Evolutionary conservation across 208 protist species (phyloP), one percentile per base, ranked within the genome.

Genomic region (Tetramitus jugosus): DNA sequence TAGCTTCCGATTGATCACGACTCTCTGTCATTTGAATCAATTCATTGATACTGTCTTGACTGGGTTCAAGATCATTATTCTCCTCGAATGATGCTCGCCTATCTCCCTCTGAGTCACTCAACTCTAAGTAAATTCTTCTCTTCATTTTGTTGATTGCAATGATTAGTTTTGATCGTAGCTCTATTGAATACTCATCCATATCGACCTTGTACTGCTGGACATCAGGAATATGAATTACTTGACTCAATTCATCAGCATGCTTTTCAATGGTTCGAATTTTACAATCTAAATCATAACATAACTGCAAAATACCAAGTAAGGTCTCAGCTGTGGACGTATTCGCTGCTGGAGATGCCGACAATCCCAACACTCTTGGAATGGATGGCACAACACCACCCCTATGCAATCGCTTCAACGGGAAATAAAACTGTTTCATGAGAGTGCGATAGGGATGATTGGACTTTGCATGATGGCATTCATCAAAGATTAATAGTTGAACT

Each of bases 401-500:
- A n/a, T n/a, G n/a, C 7, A 1, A 1, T 4, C 7, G 4, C 65
- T 71, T 71, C 49, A 20, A 4, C 7, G 65, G 65, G 31, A 37
- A 37, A 71, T 71, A 71, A 49, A 35, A 49, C n/a, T 71, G 10
- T 35, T 23, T 71, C 65, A 71, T 71, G 8, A 71, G 8, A 3
- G 31, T 37, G 23, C 35, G 26, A 33, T 35, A 71, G n/a, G 65
- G 65, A 71, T 71, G 65, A 6, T 49, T 71, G 0, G 14, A 31
- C n/a, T 49, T 7, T n/a, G 39, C 7, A 71, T 71, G 65, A 49
- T 71, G 65, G 31, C 65, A 71, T 71, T 71, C 65, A 46, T 71
- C 65, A 49, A 71, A 49, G 10, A 71, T 49, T 35, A 71, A 17
- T 49, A 71, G 35, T 49, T 71, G 65, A 46, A 71, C 3, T 33